Evolutionary conservation across 257 asterid genomes (phyloP).

Genomic region (Penstemon eatonii): DNA sequence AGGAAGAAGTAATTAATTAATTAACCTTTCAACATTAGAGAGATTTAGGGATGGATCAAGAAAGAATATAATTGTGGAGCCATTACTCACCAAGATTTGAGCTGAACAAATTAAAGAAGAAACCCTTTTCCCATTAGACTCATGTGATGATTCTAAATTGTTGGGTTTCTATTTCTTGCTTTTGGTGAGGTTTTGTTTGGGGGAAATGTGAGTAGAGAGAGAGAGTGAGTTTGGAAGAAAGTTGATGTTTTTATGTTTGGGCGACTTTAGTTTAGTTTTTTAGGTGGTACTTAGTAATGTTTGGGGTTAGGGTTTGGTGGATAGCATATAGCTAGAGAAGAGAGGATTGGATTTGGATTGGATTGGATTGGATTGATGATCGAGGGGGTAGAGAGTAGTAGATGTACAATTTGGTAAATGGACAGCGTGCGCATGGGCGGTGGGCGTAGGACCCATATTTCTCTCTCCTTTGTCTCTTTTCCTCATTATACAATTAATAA

Average conservation of each 20-base stretch:
- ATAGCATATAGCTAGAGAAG: too few relatives aligned
- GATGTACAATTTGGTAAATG: too few relatives aligned
- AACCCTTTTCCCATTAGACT: constrained; percentile 28
- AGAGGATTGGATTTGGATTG: neutral
- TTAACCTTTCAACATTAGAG: constrained; percentile 33
- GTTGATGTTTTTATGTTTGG: neutral
- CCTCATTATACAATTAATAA: too few relatives aligned
- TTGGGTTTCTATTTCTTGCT: constrained; percentile 26
- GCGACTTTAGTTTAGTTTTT: neutral
- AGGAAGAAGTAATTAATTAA: constrained; percentile 9
- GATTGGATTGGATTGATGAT: neutral
- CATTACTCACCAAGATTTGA: constrained; percentile 37
- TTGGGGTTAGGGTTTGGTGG: neutral
- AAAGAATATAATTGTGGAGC: neutral
- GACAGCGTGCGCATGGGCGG: constrained; percentile 4
- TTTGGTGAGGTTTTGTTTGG: constrained; percentile 27
- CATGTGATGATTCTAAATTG: constrained; percentile 29
- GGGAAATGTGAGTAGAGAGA: neutral
- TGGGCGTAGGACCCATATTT: neutral
- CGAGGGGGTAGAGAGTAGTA: too few relatives aligned
- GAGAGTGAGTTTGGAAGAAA: too few relatives aligned
- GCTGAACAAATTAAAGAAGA: constrained; percentile 33
- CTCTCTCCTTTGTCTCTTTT: neutral
- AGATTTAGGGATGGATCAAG: constrained; percentile 23
- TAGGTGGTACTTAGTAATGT: neutral